Conservation (phyloP, 164 flowering plant genomes). For the Pachysandra terminalis region DNA sequence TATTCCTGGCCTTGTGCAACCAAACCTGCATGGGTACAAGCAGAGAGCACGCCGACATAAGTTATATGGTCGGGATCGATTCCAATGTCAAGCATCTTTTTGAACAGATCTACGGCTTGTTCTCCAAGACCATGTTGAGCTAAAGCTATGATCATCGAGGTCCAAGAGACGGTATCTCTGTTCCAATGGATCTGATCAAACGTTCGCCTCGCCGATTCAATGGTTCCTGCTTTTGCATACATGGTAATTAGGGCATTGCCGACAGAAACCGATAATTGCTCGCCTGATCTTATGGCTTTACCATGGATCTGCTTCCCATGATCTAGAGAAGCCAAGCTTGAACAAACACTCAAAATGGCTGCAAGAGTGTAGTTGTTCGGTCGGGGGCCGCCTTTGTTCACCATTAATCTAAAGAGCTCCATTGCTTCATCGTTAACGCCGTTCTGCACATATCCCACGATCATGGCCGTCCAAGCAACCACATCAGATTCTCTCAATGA, state of each 20-base stretch:
- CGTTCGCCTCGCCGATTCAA: constrained; percentile 44
- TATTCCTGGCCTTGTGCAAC: constrained; percentile 57
- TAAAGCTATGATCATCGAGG: constrained; percentile 77
- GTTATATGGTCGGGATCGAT: constrained; percentile 84
- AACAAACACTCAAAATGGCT: constrained; percentile 63
- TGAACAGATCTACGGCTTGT: constrained; percentile 68
- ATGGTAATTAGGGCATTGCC: constrained; percentile 70
- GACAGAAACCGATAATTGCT: constrained; percentile 56
- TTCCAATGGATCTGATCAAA: constrained; percentile 34
- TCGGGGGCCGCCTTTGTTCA: constrained; percentile 65
- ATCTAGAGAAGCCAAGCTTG: constrained; percentile 63
- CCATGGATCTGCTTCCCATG: constrained; percentile 81
- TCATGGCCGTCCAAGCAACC: constrained; percentile 96
- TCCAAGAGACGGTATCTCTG: constrained; percentile 76
- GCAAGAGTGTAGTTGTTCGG: constrained; percentile 78
- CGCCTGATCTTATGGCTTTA: constrained; percentile 47
- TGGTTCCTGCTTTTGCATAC: constrained; percentile 78
- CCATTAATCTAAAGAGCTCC: constrained; percentile 63
- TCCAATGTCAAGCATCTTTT: constrained; percentile 47
- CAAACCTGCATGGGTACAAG: constrained; percentile 78
- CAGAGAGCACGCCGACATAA: constrained; percentile 82
- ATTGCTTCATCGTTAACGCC: constrained; percentile 57
- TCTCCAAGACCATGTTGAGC: constrained; percentile 85
- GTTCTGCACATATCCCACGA: constrained; percentile 77
- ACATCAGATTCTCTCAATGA: constrained; percentile 61